Conservation (phyloP, 805 yeast genomes). For the Wickerhamomyces mucosus region DNA sequence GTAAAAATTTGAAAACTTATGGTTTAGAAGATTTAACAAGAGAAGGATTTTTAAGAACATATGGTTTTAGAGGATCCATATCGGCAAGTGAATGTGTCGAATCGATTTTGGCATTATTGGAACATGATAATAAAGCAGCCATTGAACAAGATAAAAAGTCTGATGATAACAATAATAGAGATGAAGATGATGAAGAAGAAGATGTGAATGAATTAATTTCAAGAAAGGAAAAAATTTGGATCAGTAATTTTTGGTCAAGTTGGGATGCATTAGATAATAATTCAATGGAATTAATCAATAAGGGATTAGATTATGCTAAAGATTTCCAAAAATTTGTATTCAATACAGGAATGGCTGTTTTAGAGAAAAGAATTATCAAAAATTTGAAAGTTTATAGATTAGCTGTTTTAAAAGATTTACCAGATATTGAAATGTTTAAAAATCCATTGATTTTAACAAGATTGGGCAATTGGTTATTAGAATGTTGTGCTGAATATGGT, state of each 20-base stretch:
- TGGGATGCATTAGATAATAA: constrained; percentile 48
- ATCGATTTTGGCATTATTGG: constrained; percentile 75
- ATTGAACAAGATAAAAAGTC: too few relatives aligned
- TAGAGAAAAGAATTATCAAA: constrained; percentile 74
- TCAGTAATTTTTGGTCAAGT: constrained; percentile 59
- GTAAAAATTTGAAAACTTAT: constrained; percentile 49
- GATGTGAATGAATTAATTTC: constrained; percentile 25
- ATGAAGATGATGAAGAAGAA: constrained; percentile 19
- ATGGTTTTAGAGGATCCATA: constrained; percentile 79
- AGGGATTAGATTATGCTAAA: constrained; percentile 83
- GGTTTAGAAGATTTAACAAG: constrained; percentile 77
- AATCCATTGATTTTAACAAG: constrained; percentile 83
- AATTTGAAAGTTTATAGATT: constrained; percentile 73
- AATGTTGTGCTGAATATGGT: constrained; percentile 76
- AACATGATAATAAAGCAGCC: constrained; percentile 38
- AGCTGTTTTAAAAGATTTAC: constrained; percentile 85
- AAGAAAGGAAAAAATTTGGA: constrained; percentile 55
- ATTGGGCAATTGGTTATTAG: constrained; percentile 85
- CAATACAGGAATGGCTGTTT: constrained; percentile 78
- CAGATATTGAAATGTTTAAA: constrained; percentile 64
- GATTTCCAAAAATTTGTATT: constrained; percentile 74
- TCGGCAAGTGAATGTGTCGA: constrained; percentile 94
- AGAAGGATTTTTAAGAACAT: constrained; percentile 80
- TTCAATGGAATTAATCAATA: constrained; percentile 39
- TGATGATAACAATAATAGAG: background rate